A percentile compares a stretch with the other conserved stretches of the same genome.
Conservation (phyloP, 148 eudicot species). For the Vaccinium vitisidaea region DNA sequence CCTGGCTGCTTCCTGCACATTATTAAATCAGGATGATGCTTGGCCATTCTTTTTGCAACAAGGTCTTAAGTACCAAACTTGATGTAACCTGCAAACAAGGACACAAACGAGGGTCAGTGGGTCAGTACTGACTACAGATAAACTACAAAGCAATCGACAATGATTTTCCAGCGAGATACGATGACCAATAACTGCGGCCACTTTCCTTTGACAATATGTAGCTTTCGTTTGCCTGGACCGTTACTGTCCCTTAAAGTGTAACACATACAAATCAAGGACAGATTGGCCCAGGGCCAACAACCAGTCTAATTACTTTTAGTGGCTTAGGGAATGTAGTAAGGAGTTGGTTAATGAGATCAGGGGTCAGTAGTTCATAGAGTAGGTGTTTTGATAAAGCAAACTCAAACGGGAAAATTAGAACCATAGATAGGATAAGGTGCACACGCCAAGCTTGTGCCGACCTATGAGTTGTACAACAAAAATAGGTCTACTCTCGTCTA, state of each 20-base stretch:
- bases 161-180: background rate
- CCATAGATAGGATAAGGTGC: background rate
- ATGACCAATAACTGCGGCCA: background rate
- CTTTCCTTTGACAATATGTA: background rate
- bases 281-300: background rate
- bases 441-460: background rate
- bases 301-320: background rate
- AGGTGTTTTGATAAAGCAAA: background rate
- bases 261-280: background rate
- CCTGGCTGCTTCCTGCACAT: conserved; percentile 78
- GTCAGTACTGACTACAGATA: background rate
- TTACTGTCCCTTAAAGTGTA: background rate
- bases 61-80: conserved; percentile 13
- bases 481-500: background rate
- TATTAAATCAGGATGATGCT: conserved; percentile 68
- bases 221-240: background rate
- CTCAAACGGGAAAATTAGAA: background rate
- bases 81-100: conserved; percentile 8
- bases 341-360: background rate
- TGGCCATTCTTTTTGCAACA: conserved; percentile 44
- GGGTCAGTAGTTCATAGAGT: background rate
- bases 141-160: background rate
- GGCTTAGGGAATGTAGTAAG: background rate
- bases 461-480: background rate
- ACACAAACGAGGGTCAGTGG: too few species aligned